These are phyloP conservation scores for Vicia sativa DNA, from an alignment of 306 rosid species.

Conservation along the genomic window DNA sequence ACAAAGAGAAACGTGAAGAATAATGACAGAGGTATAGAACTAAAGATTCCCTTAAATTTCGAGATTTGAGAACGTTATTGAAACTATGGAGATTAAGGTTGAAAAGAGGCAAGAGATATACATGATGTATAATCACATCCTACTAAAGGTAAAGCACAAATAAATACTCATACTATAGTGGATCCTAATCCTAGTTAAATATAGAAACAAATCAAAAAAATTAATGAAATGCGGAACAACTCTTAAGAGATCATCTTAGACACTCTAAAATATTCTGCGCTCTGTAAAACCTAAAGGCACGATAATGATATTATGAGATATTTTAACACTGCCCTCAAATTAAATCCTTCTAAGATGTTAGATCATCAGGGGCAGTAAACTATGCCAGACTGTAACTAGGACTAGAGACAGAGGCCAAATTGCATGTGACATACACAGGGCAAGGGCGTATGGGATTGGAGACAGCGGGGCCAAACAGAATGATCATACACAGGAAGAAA, in stretches of 20 bases:
- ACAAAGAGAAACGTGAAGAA: constrained; percentile 12
- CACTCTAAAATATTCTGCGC: neutral
- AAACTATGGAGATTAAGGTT: constrained; percentile 9
- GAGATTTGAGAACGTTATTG: constrained; percentile 10
- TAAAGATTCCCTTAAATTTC: constrained; percentile 5
- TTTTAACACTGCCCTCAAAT: neutral
- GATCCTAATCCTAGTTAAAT: neutral
- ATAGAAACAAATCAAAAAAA: neutral
- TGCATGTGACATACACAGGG: neutral
- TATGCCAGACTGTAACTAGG: neutral
- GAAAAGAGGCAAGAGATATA: neutral
- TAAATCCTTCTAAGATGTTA: constrained; percentile 16
- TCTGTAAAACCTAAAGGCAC: neutral
- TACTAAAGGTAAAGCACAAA: constrained; percentile 7
- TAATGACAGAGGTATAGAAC: constrained; percentile 5
- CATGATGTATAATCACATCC: neutral
- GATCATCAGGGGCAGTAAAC: neutral
- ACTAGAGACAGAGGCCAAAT: constrained; percentile 18
- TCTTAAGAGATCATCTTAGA: constrained; percentile 4
- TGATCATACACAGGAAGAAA: constrained; percentile 9
- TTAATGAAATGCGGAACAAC: neutral
- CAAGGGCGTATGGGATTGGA: neutral
- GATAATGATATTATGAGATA: constrained; percentile 7
- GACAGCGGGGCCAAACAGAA: neutral
- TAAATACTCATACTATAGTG: neutral